Evolutionary conservation across 495 filamentous ascomycete genomes (phyloP), one percentile per base, ranked within the genome.

Genomic region (Immersiella caudata): DNA sequence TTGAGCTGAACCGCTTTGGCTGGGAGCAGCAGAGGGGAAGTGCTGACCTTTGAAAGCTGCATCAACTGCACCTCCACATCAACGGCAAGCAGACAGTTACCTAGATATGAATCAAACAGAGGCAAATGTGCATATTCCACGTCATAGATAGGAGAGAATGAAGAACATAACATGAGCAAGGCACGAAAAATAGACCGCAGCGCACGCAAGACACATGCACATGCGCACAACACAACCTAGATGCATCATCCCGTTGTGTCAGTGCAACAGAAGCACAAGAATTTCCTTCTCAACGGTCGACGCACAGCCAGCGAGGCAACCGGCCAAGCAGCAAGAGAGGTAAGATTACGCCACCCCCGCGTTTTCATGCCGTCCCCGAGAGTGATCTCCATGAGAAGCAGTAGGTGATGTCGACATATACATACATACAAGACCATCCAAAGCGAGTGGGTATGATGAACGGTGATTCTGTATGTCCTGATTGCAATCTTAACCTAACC

Each of bases 291-390:
- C 8, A 33, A 8, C 29, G 29, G 29, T 33, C 29, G 29, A 8
- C 8, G 6, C 51, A 54, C 51, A 54, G 20, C 51, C 51, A 54
- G 24, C 51, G 24, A 21, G 51, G 51, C 51, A 54, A 8, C 20
- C 20, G 6, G 26, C 22, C 26, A 57, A 14, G 26, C 40, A 57
- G 26, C 54, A 21, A 25, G 20, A 57, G 22, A 18, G 11, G 2
- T 2, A 46, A 46, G 40, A 5, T 46, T 46, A 57, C 54, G 54
- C 54, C 21, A 57, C 54, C 21, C 54, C 54, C 54, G 21, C 54
- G 54, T 57, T 57, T 27, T 24, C 22, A n/a, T n/a, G n/a, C n/a
- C n/a, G n/a, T 25, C 9, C 54, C 5, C 26, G 40, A 14, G 9
- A 20, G 18, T 55, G 25, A 21, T 27, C 26, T 57, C 22, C 54